These are phyloP conservation scores for Tylopilus sp. DNA, from an alignment of 1,284 basidiomycete genomes.

Conservation along the genomic window DNA sequence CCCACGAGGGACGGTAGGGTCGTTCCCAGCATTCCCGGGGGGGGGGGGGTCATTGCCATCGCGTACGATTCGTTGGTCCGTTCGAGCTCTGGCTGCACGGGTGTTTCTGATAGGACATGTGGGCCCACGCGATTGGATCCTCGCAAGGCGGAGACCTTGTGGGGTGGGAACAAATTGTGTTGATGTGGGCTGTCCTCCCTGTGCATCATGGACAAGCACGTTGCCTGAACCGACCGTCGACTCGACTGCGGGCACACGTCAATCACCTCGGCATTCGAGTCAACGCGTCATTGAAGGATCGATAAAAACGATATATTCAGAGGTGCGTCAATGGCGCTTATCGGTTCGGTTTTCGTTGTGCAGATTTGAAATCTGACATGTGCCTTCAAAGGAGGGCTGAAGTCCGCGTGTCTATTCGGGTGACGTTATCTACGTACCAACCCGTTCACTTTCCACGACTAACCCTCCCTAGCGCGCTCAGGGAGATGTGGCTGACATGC, in stretches of 20 bases:
- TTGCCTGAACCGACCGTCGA: neutral
- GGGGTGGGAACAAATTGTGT: constrained; percentile 21
- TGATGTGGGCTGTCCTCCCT: neutral
- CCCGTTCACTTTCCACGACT: constrained; percentile 25
- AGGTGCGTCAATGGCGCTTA: neutral
- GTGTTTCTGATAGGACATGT: neutral
- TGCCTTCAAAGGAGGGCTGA: neutral
- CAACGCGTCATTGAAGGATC: neutral
- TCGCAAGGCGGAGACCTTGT: constrained; percentile 1
- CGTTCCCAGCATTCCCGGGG: constrained; percentile 1
- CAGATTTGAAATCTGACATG: neutral
- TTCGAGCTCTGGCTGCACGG: neutral
- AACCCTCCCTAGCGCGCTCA: constrained; percentile 12
- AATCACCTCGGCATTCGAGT: neutral
- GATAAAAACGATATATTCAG: neutral
- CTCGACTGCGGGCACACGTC: neutral
- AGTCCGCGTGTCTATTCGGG: neutral
- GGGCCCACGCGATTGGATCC: neutral
- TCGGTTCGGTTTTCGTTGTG: neutral
- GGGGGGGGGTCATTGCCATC: neutral
- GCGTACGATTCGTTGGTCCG: constrained; percentile 9
- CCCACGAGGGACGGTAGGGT: constrained; percentile 10
- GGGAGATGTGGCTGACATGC: neutral
- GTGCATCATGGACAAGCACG: neutral
- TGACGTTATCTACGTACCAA: neutral